A percentile compares a stretch with the other conserved stretches of the same genome.
phyloP scores from a whole-genome alignment of 2,329 filamentous ascomycete genomes.

The Neofusicoccum sp. region DNA sequence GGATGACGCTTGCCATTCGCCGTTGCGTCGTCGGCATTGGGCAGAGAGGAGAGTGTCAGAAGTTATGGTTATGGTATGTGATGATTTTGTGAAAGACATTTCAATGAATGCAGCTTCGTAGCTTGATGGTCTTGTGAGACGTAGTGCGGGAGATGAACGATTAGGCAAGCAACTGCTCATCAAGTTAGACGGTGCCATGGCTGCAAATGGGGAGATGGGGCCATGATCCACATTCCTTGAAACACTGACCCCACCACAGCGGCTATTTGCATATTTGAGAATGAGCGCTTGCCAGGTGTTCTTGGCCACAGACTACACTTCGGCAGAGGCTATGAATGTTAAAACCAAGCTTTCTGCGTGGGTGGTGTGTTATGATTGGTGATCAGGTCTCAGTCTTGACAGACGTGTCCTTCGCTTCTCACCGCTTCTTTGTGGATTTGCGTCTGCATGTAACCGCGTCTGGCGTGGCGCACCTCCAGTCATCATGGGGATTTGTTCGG shows the following conservation, averaged over 20 bases:
- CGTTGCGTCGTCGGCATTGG: neutral
- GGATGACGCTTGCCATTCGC: neutral
- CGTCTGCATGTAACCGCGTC: constrained; percentile 1
- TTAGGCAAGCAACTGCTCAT: neutral
- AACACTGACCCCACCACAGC: constrained; percentile 1
- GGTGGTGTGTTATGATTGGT: no score
- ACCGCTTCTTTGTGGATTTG: constrained; percentile 6
- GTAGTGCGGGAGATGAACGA: no score
- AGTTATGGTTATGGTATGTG: neutral
- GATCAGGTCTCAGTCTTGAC: no score
- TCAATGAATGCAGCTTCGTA: neutral
- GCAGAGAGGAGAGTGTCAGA: neutral
- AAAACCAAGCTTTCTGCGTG: neutral
- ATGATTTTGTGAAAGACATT: constrained; percentile 11
- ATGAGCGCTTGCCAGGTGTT: neutral
- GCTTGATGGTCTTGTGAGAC: no score
- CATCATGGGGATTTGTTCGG: no score
- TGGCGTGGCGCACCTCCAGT: neutral
- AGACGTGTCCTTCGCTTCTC: constrained; percentile 8
- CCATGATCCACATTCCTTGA: constrained; percentile 16
- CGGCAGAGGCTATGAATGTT: neutral
- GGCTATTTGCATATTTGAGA: neutral
- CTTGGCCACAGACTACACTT: neutral
- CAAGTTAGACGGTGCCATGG: neutral
- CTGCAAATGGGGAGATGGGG: no score